Evolutionary conservation across 257 asterid species (phyloP), one percentile per base, ranked within the genome.

Genomic region (Catharanthus roseus): DNA sequence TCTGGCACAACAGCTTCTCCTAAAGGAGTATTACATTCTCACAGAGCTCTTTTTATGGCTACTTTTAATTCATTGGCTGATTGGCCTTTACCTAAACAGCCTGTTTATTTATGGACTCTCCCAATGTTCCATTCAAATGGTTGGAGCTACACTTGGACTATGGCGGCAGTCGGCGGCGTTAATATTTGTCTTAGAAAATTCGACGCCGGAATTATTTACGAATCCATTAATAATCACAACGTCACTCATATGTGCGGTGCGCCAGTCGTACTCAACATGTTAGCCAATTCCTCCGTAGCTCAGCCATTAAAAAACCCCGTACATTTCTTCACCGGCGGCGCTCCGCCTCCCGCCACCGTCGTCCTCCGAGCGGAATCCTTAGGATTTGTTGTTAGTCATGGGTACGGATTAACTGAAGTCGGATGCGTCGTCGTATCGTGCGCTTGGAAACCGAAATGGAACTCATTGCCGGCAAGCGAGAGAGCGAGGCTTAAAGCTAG

Each of bases 181-280:
- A 92, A 80, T 69, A 56, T 92, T 33, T 92, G 97, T 19, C 86
- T 92, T 26, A 73, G 96, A 5, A 84, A 73, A 26, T 77, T 92
- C 67, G 92, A 92, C 6, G 92, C 96, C 0, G 34, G 38, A 0
- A 26, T 69, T 0, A 72, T 89, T 1, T 89, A 74, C 75, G 75
- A 31, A 4, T 77, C 85, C 28, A 80, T 91, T 1, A 2, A 13
- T 0, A 61, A 58, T 3, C 70, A 89, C 12, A 77, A 72, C 0
- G 95, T 91, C 18, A 89, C 96, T 0, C 96, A 91, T 70, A 86
- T 89, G 95, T 84, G 97, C 53, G 97, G 97, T 26, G 97, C 97
- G 0, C 96, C 97, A 0, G 89, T 87, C 74, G 76, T 91, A 9
- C 87, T 91, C 4, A 81, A 81, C 63, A 91, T 91, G 96, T 5